Conservation (phyloP, 2,329 filamentous ascomycete species). For the Paecilomyces sp. region DNA sequence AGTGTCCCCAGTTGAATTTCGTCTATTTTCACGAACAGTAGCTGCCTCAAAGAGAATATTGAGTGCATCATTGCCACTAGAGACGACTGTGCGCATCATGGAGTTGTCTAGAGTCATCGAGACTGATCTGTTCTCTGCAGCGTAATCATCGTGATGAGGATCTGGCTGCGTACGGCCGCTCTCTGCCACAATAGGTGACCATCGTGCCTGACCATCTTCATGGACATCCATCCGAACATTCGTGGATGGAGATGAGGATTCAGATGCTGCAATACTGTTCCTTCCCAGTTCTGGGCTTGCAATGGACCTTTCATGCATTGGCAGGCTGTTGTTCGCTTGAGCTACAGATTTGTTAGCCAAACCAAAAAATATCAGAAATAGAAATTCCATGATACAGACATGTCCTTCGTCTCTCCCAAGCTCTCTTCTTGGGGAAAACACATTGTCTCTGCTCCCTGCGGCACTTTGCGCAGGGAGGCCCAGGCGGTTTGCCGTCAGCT, state of each 20-base stretch:
- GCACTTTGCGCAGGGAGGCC: slow-evolving; percentile 42
- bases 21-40: slow-evolving; percentile 27
- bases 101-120: slow-evolving; percentile 24
- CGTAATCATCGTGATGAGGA: neutral
- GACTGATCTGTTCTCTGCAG: slow-evolving; percentile 12
- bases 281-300: neutral
- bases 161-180: neutral
- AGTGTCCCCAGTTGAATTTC: slow-evolving; percentile 19
- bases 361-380: neutral
- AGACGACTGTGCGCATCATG: slow-evolving; percentile 40
- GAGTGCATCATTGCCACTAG: slow-evolving; percentile 44
- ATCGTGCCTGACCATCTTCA: neutral
- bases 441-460: slow-evolving; percentile 45
- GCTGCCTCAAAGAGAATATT: slow-evolving; percentile 45
- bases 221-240: neutral
- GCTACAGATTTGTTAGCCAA: neutral
- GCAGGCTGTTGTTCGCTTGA: neutral
- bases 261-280: neutral
- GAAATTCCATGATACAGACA: slow-evolving; percentile 12
- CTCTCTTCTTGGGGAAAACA: slow-evolving; percentile 38
- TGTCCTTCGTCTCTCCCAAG: slow-evolving; percentile 32
- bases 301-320: neutral
- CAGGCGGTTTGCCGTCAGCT: slow-evolving; percentile 30
- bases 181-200: neutral
- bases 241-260: neutral